Conservation (phyloP, 2,329 filamentous ascomycete genomes). For the Exophiala sideris region DNA sequence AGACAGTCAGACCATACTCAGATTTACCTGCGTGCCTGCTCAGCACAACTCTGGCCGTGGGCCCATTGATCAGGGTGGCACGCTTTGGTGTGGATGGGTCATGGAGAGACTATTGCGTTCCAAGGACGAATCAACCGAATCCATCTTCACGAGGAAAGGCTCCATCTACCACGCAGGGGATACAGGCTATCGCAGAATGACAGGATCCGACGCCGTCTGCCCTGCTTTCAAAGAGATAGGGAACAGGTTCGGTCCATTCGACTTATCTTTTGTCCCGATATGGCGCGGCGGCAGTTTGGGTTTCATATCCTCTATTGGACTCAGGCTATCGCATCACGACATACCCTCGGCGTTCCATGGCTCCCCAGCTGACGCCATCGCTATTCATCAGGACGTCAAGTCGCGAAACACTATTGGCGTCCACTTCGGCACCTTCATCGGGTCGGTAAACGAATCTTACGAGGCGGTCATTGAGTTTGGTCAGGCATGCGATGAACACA, state of each 20-base stretch:
- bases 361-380: conserved; percentile 46
- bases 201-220: conserved; percentile 39
- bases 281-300: conserved; percentile 40
- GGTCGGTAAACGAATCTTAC: conserved; percentile 13
- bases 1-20: conserved; percentile 1
- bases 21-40: conserved; percentile 17
- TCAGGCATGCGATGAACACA: conserved; percentile 7
- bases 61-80: conserved; percentile 37
- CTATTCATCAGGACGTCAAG: conserved; percentile 46
- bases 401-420: conserved; percentile 49
- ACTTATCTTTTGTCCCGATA: conserved; percentile 49
- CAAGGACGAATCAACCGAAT: conserved; percentile 20
- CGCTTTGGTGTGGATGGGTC: conserved; percentile 47
- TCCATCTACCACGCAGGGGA: conserved; percentile 45
- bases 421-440: conserved; percentile 46
- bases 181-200: conserved; percentile 44
- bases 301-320: conserved; percentile 18
- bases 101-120: conserved; percentile 33
- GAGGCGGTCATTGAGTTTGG: conserved; percentile 19
- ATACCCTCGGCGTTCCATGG: conserved; percentile 46
- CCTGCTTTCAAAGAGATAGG: conserved; percentile 50
- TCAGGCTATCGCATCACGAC: conserved; percentile 37
- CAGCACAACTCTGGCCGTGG: conserved; percentile 48
- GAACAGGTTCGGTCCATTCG: conserved; percentile 45
- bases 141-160: conserved; percentile 14